Evolutionary conservation across 2,329 filamentous ascomycete species (phyloP), one percentile per base, ranked within the genome.

Genomic region (Penicillium fuscoglaucum): DNA sequence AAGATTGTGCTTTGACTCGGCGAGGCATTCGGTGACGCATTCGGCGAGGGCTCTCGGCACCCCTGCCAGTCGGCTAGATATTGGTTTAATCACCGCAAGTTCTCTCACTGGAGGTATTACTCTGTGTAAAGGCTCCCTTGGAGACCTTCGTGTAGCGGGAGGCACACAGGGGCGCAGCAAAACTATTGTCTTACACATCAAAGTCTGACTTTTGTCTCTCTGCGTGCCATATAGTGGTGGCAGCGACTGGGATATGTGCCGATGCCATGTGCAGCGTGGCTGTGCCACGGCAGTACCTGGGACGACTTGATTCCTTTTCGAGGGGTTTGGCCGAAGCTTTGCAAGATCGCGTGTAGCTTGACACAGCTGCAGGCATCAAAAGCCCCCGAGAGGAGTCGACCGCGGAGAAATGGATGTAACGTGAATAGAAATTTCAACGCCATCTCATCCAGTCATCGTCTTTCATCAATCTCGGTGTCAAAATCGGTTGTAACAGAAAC

Each of bases 391-490:
- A 15, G 39, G 6, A 35, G n/a, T 35, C 19, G 28, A 17, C 17
- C 13, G 29, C 47, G 39, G 13, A 39, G 24, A 48, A 21, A 39
- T 51, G 37, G 37, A 43, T 55, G 28, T 29, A 35, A 44, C 17
- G 19, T 26, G n/a, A 52, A 28, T 29, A 33, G 6, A 15, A 54
- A 21, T 1, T 47, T 21, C 7, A 13, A 19, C n/a, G 12, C 31
- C 21, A 26, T 21, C 29, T 37, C 21, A 28, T 33, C 39, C 21
- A n/a, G 17, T 52, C 39, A 58, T 44, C 48, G 29, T 47, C 47
- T 45, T 40, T 63, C 59, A 15, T 67, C 66, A n/a, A 51, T 24
- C 43, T 68, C 64, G 9, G 61, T 68, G 13, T 69, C 69, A 37
- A 59, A 50, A 41, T 70, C 69, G 1, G 64, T 66, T 7, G 61